Conservation (phyloP, 1,139 yeast genomes). For the Zhuliangozyma parablackwelliae region DNA sequence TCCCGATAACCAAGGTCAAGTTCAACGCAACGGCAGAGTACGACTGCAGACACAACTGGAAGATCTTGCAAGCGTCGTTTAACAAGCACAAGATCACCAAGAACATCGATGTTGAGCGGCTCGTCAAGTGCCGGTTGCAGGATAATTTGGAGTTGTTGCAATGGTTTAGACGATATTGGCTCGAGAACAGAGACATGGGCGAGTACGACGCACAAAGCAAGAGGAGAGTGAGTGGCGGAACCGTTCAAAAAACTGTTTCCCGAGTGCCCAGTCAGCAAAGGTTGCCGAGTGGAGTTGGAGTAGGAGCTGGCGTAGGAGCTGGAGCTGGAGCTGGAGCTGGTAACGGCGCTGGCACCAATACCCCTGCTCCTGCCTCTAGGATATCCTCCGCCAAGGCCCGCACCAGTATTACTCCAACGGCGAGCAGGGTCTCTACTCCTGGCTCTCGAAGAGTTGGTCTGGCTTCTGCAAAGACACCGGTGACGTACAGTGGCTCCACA, state of each 20-base stretch:
- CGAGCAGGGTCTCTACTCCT: not conserved
- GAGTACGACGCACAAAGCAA: constrained; percentile 60
- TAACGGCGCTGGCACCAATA: not conserved
- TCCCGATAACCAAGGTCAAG: constrained; percentile 76
- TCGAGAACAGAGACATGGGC: constrained; percentile 59
- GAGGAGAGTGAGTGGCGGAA: constrained; percentile 2
- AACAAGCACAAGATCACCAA: constrained; percentile 67
- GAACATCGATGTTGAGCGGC: constrained; percentile 72
- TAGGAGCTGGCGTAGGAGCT: no score
- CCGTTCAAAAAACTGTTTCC: constrained; percentile 1
- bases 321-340: no score
- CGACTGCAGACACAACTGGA: constrained; percentile 77
- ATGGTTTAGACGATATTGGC: constrained; percentile 86
- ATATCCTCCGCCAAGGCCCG: not conserved
- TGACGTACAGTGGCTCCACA: no score
- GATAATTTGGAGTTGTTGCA: constrained; percentile 92
- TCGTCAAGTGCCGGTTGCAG: constrained; percentile 85
- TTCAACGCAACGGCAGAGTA: constrained; percentile 63
- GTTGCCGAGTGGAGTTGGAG: no score
- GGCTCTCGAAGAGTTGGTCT: not conserved
- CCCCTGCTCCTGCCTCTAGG: no score
- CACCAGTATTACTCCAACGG: not conserved
- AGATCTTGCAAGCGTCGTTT: constrained; percentile 76
- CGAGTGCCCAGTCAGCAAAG: not conserved
- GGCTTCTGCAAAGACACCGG: no score